Conservation (phyloP, 1,284 basidiomycete genomes). For the Termitomyces sp. region DNA sequence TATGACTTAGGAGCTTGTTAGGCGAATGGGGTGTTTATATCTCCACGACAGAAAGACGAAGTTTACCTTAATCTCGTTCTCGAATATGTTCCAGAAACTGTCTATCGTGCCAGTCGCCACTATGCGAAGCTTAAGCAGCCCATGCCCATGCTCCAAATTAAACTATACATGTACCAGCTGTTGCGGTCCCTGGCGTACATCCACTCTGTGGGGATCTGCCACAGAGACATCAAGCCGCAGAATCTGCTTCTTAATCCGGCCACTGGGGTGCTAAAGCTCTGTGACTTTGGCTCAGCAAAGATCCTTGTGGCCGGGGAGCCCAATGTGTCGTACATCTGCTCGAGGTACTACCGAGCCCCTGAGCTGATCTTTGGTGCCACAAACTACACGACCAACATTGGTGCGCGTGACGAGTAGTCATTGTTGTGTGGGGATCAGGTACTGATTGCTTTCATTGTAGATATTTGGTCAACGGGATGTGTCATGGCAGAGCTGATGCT, state of each 20-base stretch:
- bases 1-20: conserved; percentile 25
- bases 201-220: conserved; percentile 95
- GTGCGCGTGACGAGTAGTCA: conserved; percentile 41
- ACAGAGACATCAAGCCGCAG: conserved; percentile 99
- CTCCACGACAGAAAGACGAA: conserved; percentile 84
- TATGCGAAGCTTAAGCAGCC: conserved; percentile 99
- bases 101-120: conserved; percentile 97
- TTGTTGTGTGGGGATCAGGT: conserved; percentile 4
- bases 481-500: conserved; percentile 99
- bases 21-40: conserved; percentile 12
- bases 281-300: conserved; percentile 99
- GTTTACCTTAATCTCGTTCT: conserved; percentile 99
- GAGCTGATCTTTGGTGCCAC: conserved; percentile 99
- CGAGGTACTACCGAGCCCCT: conserved; percentile 97
- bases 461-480: conserved; percentile 99
- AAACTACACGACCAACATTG: conserved; percentile 99
- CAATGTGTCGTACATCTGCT: conserved; percentile 99
- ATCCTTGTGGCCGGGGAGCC: conserved; percentile 97
- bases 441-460: conserved; percentile 33
- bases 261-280: conserved; percentile 95
- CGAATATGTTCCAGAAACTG: conserved; percentile 99
- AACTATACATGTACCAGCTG: conserved; percentile 97
- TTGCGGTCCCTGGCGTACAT: conserved; percentile 97
- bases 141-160: conserved; percentile 99
- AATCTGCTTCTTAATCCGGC: conserved; percentile 96